Base-by-base conservation (phyloP, 1,284 basidiomycete species). In the Coniophora puteana region DNA sequence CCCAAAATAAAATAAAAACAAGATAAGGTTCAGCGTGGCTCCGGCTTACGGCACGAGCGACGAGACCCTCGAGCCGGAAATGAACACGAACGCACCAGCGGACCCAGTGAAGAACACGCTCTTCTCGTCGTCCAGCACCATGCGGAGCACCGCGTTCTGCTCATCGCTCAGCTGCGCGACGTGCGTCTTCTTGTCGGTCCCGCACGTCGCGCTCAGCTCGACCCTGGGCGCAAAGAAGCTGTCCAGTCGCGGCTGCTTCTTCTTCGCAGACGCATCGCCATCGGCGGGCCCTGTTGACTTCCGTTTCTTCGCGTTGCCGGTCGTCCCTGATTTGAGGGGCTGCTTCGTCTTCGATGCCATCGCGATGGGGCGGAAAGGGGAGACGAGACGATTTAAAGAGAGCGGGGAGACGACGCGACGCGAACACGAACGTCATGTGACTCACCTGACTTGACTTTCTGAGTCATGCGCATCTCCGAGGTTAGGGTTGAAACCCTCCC, bases 21-120 rank as follows among this genome's bases (percentile, higher is more conserved):
- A n/a, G n/a, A n/a, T n/a, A n/a, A n/a, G n/a, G n/a, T n/a, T n/a
- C n/a, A n/a, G n/a, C n/a, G n/a, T n/a, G n/a, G n/a, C n/a, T n/a
- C n/a, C n/a, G n/a, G n/a, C n/a, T n/a, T n/a, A n/a, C n/a, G n/a
- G n/a, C n/a, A n/a, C n/a, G n/a, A 47, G 24, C 10, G 3, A 8
- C 3, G 4, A 12, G 13, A 21, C 11, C 21, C 8, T 13, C 2
- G 1, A 7, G 7, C 17, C 14, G 12, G 4, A 26, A 21, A 14
- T 3, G 18, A 14, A 25, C 17, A 23, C 3, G n/a, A n/a, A 53
- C 62, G 41, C 45, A 74, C 73, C 74, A 38, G 73, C 74, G 11
- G 74, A 67, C 4, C 74, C 73, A 0, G 73, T 76, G 40, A 76
- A 76, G 53, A 76, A 76, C 0, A 76, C 63, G 29, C 55, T 76